Conservation (phyloP, 805 yeast species). For the Saturnispora besseyi region DNA sequence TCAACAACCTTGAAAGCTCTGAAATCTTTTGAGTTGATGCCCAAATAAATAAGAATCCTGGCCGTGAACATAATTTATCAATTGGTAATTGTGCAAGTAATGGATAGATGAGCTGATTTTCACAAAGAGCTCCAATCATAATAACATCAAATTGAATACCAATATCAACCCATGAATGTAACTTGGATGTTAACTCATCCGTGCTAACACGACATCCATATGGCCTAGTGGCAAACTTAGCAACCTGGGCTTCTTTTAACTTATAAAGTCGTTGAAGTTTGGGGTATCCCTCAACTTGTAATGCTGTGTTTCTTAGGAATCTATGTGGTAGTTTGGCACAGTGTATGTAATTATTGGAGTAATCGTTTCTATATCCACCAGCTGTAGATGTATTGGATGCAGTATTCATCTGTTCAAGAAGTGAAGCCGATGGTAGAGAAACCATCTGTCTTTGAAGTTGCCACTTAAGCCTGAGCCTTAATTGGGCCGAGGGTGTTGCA, state of each 20-base stretch:
- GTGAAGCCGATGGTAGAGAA: neutral
- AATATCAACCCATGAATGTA: slow-evolving; percentile 56
- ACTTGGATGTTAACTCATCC: slow-evolving; percentile 44
- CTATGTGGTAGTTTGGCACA: slow-evolving; percentile 53
- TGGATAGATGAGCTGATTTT: slow-evolving; percentile 60
- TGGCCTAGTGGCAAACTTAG: slow-evolving; percentile 46
- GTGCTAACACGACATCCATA: slow-evolving; percentile 53
- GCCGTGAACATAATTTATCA: slow-evolving; percentile 65
- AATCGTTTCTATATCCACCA: slow-evolving; percentile 50
- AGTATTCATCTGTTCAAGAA: neutral
- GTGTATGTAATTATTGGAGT: slow-evolving; percentile 59
- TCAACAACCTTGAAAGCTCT: slow-evolving; percentile 46
- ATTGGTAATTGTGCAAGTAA: slow-evolving; percentile 59
- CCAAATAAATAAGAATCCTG: slow-evolving; percentile 85
- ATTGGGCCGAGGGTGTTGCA: neutral
- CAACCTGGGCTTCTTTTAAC: slow-evolving; percentile 53
- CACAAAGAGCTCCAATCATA: slow-evolving; percentile 82
- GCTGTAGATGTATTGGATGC: neutral
- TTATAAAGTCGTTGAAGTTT: slow-evolving; percentile 60
- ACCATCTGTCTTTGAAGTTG: neutral
- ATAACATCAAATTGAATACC: slow-evolving; percentile 74
- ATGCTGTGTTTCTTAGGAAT: slow-evolving; percentile 54
- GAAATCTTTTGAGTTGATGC: slow-evolving; percentile 66
- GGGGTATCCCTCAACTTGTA: slow-evolving; percentile 79
- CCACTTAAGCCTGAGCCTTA: neutral